Evolutionary conservation across 345 rosid genomes (phyloP), one percentile per base, ranked within the genome.

Genomic region (Aquilaria sinensis): DNA sequence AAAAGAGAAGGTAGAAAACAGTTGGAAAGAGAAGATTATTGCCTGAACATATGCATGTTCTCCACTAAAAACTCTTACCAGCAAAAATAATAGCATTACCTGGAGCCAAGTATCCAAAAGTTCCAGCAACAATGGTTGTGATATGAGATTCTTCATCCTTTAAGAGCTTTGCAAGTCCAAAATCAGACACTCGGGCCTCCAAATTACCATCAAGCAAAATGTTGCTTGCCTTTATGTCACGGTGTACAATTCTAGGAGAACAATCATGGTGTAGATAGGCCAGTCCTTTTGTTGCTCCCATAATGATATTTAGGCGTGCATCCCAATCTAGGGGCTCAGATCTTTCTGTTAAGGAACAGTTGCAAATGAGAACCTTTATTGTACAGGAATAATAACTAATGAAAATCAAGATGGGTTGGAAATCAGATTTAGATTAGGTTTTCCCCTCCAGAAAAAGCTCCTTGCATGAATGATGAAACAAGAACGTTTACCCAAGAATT

Each of bases 21-120:
- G 23, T 16, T 16, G 23, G 23, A 67, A 68, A 34, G 5, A 37
- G 8, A 51, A 31, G 52, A 13, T 51, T 31, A 53, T 43, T 41
- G 65, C 51, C 49, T 10, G 37, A 34, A 58, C 59, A 49, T 43
- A 61, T 47, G 15, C 61, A 48, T 29, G 29, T 49, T 50, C 50
- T 66, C 30, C 37, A 8, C 32, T 41, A 52, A 65, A 45, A 41
- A 15, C 34, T 29, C 14, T 37, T 37, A 49, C 23, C 23, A 69
- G 58, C 47, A 16, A 54, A 31, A 12, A 46, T 53, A 31, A 60
- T 37, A 55, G 57, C 85, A 70, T 37, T 77, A 94, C 99, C 99
- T 65, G 99, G 99, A 71, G 99, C 99, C 67, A 94, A 70, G 75
- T 94, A 94, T 66, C 99, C 99, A 74, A 94, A 94, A 63, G 99